Evolutionary conservation across 768 basidiomycete genomes (phyloP), one percentile per base, ranked within the genome.

Genomic region (Epithele typhae): DNA sequence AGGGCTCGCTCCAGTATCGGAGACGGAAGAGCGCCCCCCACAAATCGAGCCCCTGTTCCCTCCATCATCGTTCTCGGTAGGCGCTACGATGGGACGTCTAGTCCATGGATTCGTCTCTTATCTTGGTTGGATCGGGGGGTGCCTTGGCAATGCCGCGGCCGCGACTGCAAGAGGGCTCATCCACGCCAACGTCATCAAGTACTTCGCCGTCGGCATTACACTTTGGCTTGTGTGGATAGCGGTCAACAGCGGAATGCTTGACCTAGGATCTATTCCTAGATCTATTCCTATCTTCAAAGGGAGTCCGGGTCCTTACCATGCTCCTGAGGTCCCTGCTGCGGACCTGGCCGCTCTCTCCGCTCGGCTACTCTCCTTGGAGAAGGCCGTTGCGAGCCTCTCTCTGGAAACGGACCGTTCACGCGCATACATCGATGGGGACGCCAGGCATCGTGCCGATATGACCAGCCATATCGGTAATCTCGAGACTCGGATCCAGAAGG

Each of bases 261-360:
- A 44, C 17, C 41, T 59, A 37, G 34, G 46, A 36, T 37, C 53
- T 34, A 32, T 59, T 24, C 45, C 45, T 37, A 36, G 46, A 36
- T 37, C 53, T 34, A 32, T 59, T 24, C 45, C 45, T 37, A 23
- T 17, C 61, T 74, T 49, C 57, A 59, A 59, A 58, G 66, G 53
- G 23, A 62, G 41, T 45, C 62, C 23, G 45, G 62, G 55, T 18
- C 54, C 61, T 2, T 89, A 81, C 57, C 63, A 66, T 2, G 66
- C 80, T 0, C 82, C 86, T 0, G 75, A 77, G 9, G 61, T 69
- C 8, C 85, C 86, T 1, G 77, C 80, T 1, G 71, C 74, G n/a
- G 76, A 87, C 60, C 67, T 89, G 17, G 74, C 76, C 4, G 87
- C 87, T 45, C 67, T 91, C 19, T 70, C 79, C 2, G 68, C 71